A percentile compares a stretch with the other conserved stretches of the same genome.
These are phyloP conservation scores for Fraxinus xanthoxyloides DNA, from an alignment of 305 asterid species.

Conservation along the genomic window DNA sequence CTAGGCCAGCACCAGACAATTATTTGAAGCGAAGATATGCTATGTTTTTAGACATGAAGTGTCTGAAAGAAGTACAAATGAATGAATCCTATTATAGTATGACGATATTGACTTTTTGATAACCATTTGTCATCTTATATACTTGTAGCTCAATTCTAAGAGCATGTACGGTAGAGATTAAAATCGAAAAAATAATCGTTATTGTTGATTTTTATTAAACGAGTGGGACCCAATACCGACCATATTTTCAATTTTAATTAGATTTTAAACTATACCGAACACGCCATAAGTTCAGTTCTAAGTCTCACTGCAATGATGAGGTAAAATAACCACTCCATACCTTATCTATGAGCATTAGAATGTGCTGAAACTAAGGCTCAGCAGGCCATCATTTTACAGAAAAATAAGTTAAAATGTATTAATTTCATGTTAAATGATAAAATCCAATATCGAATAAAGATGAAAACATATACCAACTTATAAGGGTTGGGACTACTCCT, in stretches of 20 bases:
- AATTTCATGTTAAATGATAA: too few species aligned
- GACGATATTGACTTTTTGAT: not conserved
- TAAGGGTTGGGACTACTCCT: too few species aligned
- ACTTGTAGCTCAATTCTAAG: not conserved
- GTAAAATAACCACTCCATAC: not conserved
- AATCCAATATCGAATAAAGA: too few species aligned
- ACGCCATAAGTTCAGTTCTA: too few species aligned
- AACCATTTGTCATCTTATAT: not conserved
- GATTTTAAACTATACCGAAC: too few species aligned
- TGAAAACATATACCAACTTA: too few species aligned
- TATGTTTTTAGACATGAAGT: not conserved
- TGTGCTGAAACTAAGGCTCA: not conserved
- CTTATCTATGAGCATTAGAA: not conserved
- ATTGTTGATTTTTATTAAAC: too few species aligned
- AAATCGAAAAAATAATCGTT: too few species aligned
- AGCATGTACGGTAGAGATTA: too few species aligned
- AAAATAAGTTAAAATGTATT: not conserved
- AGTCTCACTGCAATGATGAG: not conserved
- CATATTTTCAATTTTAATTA: too few species aligned
- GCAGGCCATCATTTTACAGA: not conserved
- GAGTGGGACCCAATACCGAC: too few species aligned
- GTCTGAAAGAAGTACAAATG: not conserved
- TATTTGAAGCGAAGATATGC: not conserved
- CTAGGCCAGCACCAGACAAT: not conserved
- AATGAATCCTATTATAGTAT: not conserved